Base-by-base conservation (phyloP, 2,329 filamentous ascomycete species). In the Cyanodermella asteris region DNA sequence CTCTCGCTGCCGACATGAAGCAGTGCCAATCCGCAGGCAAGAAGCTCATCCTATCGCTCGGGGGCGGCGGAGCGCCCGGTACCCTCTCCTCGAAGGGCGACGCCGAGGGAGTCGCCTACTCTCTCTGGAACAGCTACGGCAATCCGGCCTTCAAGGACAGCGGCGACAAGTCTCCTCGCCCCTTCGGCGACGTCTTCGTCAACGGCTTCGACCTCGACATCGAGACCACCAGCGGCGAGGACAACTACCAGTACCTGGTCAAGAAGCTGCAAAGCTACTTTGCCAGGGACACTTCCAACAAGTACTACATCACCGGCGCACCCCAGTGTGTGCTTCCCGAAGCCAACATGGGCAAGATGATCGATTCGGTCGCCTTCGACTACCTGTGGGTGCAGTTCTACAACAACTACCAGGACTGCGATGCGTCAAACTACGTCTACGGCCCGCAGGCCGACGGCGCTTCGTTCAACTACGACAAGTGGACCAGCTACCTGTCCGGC, bases 351-450 rank as follows among this genome's bases (percentile, higher is more conserved):
- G 38, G 41, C n/a, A 26, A 46, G 18, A 52, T 55, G 6, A 59
- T 64, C 27, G 22, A 30, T 10, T 44, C 44, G 17, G 44, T 55
- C 6, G 31, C 33, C 7, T 60, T 64, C 34, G 60, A 64, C 37
- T 61, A 59, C 34, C 36, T 64, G 32, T 64, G 56, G 43, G 46
- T 61, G 18, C 60, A 64, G 31, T 64, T 61, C 41, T 65, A 64
- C 45, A 64, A 64, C 45, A 63, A n/a, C n/a, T n/a, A n/a, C n/a
- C n/a, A n/a, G n/a, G n/a, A n/a, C n/a, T n/a, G n/a, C n/a, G n/a
- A n/a, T n/a, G n/a, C n/a, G n/a, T n/a, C n/a, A n/a, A n/a, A n/a
- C n/a, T n/a, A n/a, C n/a, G n/a, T n/a, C n/a, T n/a, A n/a, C n/a
- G n/a, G n/a, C n/a, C n/a, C n/a, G n/a, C n/a, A n/a, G n/a, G n/a